Evolutionary conservation across 345 rosid species (phyloP).

Genomic region (Trapa incisa): DNA sequence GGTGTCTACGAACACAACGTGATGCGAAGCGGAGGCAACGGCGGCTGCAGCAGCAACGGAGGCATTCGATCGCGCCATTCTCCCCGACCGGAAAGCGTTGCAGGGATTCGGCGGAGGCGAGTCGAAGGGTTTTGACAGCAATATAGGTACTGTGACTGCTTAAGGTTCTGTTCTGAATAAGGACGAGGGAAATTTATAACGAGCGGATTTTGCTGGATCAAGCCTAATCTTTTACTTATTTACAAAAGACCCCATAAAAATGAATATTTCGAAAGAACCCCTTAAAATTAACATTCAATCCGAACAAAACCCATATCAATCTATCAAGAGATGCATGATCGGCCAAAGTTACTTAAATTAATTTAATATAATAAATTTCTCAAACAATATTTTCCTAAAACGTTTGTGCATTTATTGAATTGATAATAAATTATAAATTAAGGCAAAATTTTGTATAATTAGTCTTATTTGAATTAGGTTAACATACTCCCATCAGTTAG

Average conservation of each 20-base stretch:
- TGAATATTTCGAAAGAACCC: not conserved
- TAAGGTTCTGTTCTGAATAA: not conserved
- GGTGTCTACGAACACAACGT: constrained; percentile 42
- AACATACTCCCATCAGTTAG: no score
- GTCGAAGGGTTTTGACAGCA: not conserved
- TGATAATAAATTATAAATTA: no score
- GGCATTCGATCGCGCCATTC: constrained; percentile 15
- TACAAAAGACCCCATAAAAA: not conserved
- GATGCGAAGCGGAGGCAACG: not conserved
- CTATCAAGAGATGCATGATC: no score
- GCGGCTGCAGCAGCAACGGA: constrained; percentile 14
- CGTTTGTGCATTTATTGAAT: no score
- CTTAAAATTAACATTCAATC: not conserved
- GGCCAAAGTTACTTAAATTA: no score
- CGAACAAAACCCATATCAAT: not conserved
- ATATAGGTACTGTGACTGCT: no score
- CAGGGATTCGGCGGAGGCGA: not conserved
- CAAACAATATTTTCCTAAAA: no score
- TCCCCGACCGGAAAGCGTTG: not conserved
- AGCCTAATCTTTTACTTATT: not conserved
- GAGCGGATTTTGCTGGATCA: not conserved
- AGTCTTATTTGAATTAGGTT: no score
- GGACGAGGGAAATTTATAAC: not conserved
- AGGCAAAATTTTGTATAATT: no score
- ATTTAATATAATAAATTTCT: no score